phyloP scores from a whole-genome alignment of 2,329 filamentous ascomycete genomes.

The Juglanconis sp. region DNA sequence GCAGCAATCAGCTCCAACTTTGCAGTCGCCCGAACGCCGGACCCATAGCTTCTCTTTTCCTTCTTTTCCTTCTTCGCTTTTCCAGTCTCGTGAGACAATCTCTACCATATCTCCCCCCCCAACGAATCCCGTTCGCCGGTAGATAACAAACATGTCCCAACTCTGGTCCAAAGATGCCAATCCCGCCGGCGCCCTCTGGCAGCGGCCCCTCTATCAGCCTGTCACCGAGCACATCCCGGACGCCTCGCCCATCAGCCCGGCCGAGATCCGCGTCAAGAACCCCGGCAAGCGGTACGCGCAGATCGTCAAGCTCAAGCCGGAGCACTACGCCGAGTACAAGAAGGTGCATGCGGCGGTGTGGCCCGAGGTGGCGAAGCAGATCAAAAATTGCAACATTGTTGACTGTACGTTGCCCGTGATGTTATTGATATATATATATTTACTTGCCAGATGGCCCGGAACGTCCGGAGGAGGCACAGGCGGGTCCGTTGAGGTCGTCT shows the following conservation, averaged over 20 bases:
- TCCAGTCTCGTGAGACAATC: background rate
- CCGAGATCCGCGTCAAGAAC: slow-evolving; percentile 13
- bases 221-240: slow-evolving; percentile 10
- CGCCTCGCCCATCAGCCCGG: slow-evolving; percentile 9
- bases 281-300: slow-evolving; percentile 45
- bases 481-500: too few relatives aligned
- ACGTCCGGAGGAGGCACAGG: too few relatives aligned
- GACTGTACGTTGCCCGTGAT: slow-evolving; percentile 54
- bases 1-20: background rate
- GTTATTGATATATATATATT: too few relatives aligned
- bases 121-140: background rate
- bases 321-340: slow-evolving; percentile 67
- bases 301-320: slow-evolving; percentile 68
- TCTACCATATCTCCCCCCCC: background rate
- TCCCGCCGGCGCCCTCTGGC: slow-evolving; percentile 12
- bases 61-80: background rate
- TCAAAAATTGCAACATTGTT: slow-evolving; percentile 69
- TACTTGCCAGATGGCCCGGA: too few relatives aligned
- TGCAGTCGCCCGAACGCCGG: background rate
- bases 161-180: slow-evolving; percentile 20
- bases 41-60: background rate
- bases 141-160: slow-evolving; percentile 15
- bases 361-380: slow-evolving; percentile 74
- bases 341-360: slow-evolving; percentile 70
- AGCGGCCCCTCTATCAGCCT: slow-evolving; percentile 5